These are phyloP conservation scores for Populus hybrid DNA, from an alignment of 441 rosid genomes.

Conservation along the genomic window DNA sequence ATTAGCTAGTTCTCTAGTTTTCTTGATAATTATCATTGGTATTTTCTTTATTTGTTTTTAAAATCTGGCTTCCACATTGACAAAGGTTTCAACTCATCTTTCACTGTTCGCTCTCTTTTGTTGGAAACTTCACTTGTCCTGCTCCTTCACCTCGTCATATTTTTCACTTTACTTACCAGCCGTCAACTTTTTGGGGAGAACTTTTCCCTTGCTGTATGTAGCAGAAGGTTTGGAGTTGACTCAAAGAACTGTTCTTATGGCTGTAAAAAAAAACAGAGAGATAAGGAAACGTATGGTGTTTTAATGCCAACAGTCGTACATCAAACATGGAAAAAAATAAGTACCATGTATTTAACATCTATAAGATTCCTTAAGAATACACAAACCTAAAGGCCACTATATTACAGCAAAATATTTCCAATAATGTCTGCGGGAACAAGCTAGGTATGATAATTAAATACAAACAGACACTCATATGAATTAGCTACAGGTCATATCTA, in stretches of 20 bases:
- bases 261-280: background rate
- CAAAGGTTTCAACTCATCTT: background rate
- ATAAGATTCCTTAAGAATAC: constrained; percentile 8
- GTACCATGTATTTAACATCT: background rate
- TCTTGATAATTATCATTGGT: background rate
- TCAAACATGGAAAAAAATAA: background rate
- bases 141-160: background rate
- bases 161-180: background rate
- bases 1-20: background rate
- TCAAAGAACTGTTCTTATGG: background rate
- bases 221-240: background rate
- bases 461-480: constrained; percentile 19
- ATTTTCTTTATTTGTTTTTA: background rate
- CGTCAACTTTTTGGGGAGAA: background rate
- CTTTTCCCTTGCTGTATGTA: background rate
- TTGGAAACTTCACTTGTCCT: background rate
- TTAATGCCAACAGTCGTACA: background rate
- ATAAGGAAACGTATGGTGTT: background rate
- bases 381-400: constrained; percentile 6
- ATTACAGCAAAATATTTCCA: constrained; percentile 19
- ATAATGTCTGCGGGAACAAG: background rate
- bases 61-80: background rate
- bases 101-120: background rate
- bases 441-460: constrained; percentile 9
- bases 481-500: constrained; percentile 19